phyloP scores from a whole-genome alignment of 1,284 basidiomycete species.

The Irpex sp. region DNA sequence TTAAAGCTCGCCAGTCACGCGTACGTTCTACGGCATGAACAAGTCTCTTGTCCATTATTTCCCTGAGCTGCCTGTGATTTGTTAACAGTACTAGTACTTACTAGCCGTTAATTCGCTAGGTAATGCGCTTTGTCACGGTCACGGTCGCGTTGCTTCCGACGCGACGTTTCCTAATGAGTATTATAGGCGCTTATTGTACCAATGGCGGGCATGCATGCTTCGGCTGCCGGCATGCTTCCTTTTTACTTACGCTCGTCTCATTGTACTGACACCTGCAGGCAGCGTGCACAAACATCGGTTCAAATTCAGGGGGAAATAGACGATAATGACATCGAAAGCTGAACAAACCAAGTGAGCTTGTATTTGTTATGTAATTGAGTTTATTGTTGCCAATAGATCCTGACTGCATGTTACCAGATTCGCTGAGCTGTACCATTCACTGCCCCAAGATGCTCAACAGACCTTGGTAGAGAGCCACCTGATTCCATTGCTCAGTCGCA shows the following conservation, averaged over 20 bases:
- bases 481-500: constrained; percentile 25
- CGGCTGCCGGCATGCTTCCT: neutral
- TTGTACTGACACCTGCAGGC: neutral
- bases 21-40: too few species aligned
- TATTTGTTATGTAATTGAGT: neutral
- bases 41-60: too few species aligned
- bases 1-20: too few species aligned
- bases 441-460: constrained; percentile 26
- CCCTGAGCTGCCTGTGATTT: too few species aligned
- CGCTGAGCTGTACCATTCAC: constrained; percentile 23
- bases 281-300: neutral
- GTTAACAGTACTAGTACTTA: too few species aligned
- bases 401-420: constrained; percentile 15
- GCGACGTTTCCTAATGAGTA: neutral
- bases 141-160: neutral
- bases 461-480: constrained; percentile 26
- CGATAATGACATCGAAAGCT: neutral
- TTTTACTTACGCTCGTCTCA: neutral
- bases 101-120: too few species aligned
- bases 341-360: neutral
- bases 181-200: neutral
- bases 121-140: neutral
- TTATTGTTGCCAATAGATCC: neutral
- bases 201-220: neutral
- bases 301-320: neutral